phyloP scores from a whole-genome alignment of 75 land plant species.

The Picea glauca region DNA sequence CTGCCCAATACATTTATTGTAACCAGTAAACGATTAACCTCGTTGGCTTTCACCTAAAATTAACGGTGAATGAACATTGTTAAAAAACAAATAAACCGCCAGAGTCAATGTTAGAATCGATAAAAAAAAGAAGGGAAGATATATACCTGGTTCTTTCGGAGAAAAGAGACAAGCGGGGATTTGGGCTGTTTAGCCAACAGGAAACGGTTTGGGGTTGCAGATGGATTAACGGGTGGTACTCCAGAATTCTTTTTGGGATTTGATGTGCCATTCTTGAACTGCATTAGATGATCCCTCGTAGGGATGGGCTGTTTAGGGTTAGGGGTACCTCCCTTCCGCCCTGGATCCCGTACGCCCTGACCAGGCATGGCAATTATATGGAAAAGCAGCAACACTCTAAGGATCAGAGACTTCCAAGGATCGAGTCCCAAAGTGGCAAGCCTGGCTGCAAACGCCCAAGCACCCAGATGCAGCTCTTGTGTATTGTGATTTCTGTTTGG shows the following conservation, averaged over 20 bases:
- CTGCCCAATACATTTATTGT: slow-evolving; percentile 60
- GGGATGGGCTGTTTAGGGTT: background rate
- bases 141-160: background rate
- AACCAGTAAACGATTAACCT: slow-evolving; percentile 42
- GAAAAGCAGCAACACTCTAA: slow-evolving; percentile 2
- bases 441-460: slow-evolving; percentile 47
- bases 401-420: slow-evolving; percentile 41
- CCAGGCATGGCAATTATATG: background rate
- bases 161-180: slow-evolving; percentile 1
- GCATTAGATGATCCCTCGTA: background rate
- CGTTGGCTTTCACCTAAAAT: slow-evolving; percentile 10
- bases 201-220: background rate
- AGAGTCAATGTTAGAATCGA: no score
- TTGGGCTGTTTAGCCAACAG: background rate
- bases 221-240: background rate
- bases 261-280: background rate
- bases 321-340: background rate
- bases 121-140: no score
- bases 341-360: background rate
- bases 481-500: no score
- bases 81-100: no score
- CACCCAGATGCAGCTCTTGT: slow-evolving; percentile 12
- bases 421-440: slow-evolving; percentile 35
- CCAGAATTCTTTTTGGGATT: background rate
- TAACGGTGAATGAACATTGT: background rate